Conservation (phyloP, 1,139 yeast species). For the Yamadazyma spencermartinsiae region DNA sequence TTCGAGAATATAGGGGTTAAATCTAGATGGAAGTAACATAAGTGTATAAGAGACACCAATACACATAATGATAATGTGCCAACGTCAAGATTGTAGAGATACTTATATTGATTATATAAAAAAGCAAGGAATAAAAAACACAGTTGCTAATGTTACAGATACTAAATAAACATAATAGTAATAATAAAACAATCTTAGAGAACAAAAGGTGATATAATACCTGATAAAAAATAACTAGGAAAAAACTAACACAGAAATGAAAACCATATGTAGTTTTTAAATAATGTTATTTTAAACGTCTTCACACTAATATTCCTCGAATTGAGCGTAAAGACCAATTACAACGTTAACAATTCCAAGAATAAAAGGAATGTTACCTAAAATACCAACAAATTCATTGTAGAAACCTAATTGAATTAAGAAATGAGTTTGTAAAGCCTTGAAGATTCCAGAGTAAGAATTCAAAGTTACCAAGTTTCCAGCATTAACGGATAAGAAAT, state of each 20-base stretch:
- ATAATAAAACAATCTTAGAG: slow-evolving; percentile 12
- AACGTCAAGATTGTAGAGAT: neutral
- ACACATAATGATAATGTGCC: neutral
- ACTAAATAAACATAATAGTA: slow-evolving; percentile 13
- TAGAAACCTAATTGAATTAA: slow-evolving; percentile 41
- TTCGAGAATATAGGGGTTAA: slow-evolving; percentile 38
- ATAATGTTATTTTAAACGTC: neutral
- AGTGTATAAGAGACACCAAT: neutral
- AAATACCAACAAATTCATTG: slow-evolving; percentile 31
- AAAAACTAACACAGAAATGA: neutral
- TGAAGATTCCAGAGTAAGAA: slow-evolving; percentile 30
- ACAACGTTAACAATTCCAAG: slow-evolving; percentile 49
- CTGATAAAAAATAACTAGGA: slow-evolving; percentile 1
- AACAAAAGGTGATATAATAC: slow-evolving; percentile 6
- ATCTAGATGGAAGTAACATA: slow-evolving; percentile 35
- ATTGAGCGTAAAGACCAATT: slow-evolving; percentile 53
- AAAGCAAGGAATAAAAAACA: slow-evolving; percentile 7
- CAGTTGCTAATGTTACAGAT: slow-evolving; percentile 18
- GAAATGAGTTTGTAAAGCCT: slow-evolving; percentile 37
- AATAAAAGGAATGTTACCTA: slow-evolving; percentile 52
- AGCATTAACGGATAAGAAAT: slow-evolving; percentile 36
- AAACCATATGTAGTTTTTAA: no score
- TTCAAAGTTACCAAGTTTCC: slow-evolving; percentile 32
- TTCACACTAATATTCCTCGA: slow-evolving; percentile 35
- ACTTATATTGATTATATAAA: slow-evolving; percentile 4